Percentiles rank a stretch among this genome's conserved stretches.
phyloP scores from a whole-genome alignment of 2,329 filamentous ascomycete species.

The Calonectria henricotiae region DNA sequence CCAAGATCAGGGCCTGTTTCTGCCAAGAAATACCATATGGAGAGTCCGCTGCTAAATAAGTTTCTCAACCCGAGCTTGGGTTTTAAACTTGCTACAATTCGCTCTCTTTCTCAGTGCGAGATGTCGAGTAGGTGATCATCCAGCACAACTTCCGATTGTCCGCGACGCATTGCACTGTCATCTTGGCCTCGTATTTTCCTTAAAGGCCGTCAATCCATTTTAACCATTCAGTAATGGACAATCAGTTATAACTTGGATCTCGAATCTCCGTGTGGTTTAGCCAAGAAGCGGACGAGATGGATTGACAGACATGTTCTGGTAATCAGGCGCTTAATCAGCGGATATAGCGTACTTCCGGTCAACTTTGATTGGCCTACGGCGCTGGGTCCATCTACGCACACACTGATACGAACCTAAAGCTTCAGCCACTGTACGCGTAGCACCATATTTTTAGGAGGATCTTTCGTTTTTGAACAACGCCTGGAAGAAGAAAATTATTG shows the following conservation, averaged over 20 bases:
- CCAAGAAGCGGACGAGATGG: not conserved
- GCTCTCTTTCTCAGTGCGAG: not conserved
- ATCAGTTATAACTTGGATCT: not conserved
- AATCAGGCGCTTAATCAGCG: not conserved
- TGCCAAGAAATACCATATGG: not conserved
- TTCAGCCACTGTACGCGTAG: constrained; percentile 20
- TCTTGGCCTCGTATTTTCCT: not conserved
- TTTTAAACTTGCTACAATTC: not conserved
- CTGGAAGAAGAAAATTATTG: not conserved
- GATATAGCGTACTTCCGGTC: not conserved
- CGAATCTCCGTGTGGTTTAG: not conserved
- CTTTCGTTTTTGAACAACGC: not conserved
- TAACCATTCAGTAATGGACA: not conserved
- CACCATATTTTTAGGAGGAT: constrained; percentile 11
- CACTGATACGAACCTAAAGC: not conserved
- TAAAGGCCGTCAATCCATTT: not conserved
- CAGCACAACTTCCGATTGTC: no score
- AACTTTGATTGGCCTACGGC: not conserved
- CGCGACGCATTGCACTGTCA: not conserved
- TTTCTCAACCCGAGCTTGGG: not conserved
- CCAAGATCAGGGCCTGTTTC: not conserved
- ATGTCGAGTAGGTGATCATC: not conserved
- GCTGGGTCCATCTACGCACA: not conserved
- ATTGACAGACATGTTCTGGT: not conserved
- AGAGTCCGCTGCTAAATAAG: not conserved